Base-by-base conservation (phyloP, 2,329 filamentous ascomycete species). In the Ambrosiella beaveri region DNA sequence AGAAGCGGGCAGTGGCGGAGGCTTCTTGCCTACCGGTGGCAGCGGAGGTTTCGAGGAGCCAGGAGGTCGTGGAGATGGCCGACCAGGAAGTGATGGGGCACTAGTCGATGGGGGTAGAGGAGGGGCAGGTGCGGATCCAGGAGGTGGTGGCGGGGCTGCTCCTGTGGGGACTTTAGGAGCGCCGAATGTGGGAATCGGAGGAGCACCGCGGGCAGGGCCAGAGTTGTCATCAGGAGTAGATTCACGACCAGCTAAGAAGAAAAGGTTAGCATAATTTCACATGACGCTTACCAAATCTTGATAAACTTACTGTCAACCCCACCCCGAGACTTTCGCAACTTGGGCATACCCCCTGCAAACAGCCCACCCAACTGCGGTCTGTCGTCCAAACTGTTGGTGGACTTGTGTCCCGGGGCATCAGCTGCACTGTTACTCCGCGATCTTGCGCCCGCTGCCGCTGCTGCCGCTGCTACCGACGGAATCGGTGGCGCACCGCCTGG, bases 331-430 rank as follows among this genome's bases (percentile, higher is more conserved):
- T 94, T 96, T 69, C 87, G 86, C 66, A 98, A 69, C 72, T 96
- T 97, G 2, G 93, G 93, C 80, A 97, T 97, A 41, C 91, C 93
- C 40, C 88, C 90, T 1, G 87, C 88, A 67, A 98, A 95, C 35
- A 98, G 70, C 1, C 93, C 93, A 37, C 75, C 91, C 9, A 97
- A 70, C 68, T 96, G 91, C 9, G 89, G 88, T 53, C 87, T 80
- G 17, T 80, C 70, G 19, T 84, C 79, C 63, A 76, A 70, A 35
- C 62, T 63, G 11, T 61, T 58, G 17, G 47, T 59, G 3, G 60
- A 36, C 15, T 56, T 57, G n/a, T 63, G 62, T 1, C 71, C 71
- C 17, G 67, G 64, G 51, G 76, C 74, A 17, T 75, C 76, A 56
- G 80, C 78, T 65, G 94, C 88, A 68, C 90, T 95, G 68, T 93